A percentile compares a stretch with the other conserved stretches of the same genome.
These are phyloP conservation scores for Fusarium anthophilum DNA, from an alignment of 2,329 filamentous ascomycete species.

Conservation along the genomic window DNA sequence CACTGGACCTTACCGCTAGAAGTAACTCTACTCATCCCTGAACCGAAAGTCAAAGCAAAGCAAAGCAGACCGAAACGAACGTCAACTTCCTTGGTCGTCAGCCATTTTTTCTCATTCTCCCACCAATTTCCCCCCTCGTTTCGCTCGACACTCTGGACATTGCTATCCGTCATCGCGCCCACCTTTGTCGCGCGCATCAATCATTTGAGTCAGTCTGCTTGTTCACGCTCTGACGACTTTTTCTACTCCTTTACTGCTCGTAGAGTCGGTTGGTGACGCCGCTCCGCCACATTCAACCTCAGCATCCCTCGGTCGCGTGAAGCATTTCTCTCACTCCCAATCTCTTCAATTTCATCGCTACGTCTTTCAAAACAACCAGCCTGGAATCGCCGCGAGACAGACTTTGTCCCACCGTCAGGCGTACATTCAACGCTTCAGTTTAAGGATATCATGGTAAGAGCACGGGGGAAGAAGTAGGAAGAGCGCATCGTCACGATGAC, in stretches of 20 bases:
- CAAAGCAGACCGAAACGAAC: constrained; percentile 13
- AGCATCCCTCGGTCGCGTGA: constrained; percentile 54
- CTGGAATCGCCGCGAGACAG: constrained; percentile 9
- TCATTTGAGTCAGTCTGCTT: constrained; percentile 6
- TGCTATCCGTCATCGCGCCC: constrained; percentile 26
- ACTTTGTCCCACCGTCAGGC: neutral
- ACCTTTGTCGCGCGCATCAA: constrained; percentile 25
- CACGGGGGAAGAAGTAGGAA: constrained; percentile 62
- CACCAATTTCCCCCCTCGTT: constrained; percentile 34
- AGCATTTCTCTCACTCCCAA: constrained; percentile 39
- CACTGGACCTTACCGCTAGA: constrained; percentile 20
- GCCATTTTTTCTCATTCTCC: constrained; percentile 33
- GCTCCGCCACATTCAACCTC: constrained; percentile 37
- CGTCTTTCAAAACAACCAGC: constrained; percentile 5
- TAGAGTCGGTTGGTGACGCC: constrained; percentile 40
- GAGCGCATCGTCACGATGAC: constrained; percentile 72
- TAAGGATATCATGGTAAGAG: constrained; percentile 66
- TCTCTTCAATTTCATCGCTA: constrained; percentile 22
- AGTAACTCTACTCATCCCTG: constrained; percentile 40
- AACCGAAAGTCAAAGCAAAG: constrained; percentile 40
- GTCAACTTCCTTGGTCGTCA: constrained; percentile 42
- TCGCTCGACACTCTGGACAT: constrained; percentile 30
- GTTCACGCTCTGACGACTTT: constrained; percentile 31
- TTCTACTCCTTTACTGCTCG: constrained; percentile 32
- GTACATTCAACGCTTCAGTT: constrained; percentile 33